These are phyloP conservation scores for Mucor sp. DNA, from an alignment of 371 early-diverging fungal species.

Conservation along the genomic window DNA sequence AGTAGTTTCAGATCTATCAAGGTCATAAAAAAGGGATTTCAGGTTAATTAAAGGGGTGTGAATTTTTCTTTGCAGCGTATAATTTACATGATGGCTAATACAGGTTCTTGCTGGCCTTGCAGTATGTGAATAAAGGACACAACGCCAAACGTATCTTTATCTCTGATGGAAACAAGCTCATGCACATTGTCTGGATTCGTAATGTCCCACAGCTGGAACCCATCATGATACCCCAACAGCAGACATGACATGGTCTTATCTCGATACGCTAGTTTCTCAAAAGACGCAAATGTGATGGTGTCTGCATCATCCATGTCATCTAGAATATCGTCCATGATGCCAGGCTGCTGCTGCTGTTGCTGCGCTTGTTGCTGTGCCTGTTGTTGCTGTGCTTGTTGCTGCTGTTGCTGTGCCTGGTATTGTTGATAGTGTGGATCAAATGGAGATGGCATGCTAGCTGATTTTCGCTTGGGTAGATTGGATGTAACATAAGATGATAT, in stretches of 20 bases:
- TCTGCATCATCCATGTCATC: slow-evolving; percentile 27
- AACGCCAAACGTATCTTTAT: slow-evolving; percentile 47
- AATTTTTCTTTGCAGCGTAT: not conserved
- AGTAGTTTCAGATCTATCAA: slow-evolving; percentile 7
- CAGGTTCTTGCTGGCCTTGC: slow-evolving; percentile 30
- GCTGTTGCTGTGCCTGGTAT: slow-evolving; percentile 25
- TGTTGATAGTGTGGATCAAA: slow-evolving; percentile 37
- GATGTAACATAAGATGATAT: slow-evolving; percentile 61
- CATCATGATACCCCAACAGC: slow-evolving; percentile 75
- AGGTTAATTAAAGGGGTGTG: slow-evolving; percentile 4
- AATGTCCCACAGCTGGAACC: slow-evolving; percentile 85
- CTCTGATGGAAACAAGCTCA: slow-evolving; percentile 70
- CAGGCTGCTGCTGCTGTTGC: not conserved
- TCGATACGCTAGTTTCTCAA: slow-evolving; percentile 29
- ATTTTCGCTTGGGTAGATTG: slow-evolving; percentile 43
- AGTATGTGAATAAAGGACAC: slow-evolving; percentile 54
- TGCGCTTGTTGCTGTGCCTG: slow-evolving; percentile 12
- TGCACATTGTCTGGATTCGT: slow-evolving; percentile 69
- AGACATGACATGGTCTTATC: slow-evolving; percentile 43
- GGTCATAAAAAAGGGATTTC: not conserved
- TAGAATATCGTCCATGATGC: slow-evolving; percentile 12
- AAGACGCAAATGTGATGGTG: slow-evolving; percentile 36
- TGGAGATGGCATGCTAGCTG: slow-evolving; percentile 39
- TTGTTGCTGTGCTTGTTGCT: slow-evolving; percentile 18
- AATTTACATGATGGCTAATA: slow-evolving; percentile 55